Conservation (phyloP, 331 rosid genomes). For the Malus hybrid region DNA sequence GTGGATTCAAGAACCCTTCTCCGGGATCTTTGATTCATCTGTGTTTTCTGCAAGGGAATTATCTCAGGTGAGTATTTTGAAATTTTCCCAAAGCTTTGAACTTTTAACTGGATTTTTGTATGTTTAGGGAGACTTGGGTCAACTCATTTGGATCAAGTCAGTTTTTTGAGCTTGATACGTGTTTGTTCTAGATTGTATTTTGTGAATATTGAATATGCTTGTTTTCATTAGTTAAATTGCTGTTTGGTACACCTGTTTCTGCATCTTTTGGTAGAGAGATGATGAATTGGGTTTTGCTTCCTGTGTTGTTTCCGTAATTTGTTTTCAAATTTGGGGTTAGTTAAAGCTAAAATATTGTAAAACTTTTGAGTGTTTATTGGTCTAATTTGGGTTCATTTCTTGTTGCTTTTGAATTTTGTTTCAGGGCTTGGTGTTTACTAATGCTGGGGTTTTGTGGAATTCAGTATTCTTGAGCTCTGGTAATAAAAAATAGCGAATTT, state of each 20-base stretch:
- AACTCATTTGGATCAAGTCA: conserved; percentile 6
- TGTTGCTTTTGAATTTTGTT: conserved; percentile 13
- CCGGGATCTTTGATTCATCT: conserved; percentile 11
- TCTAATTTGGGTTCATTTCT: background rate
- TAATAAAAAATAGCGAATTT: conserved; percentile 12
- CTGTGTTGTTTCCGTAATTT: conserved; percentile 3
- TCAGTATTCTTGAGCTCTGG: conserved; percentile 13
- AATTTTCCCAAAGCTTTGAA: background rate
- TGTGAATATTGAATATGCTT: background rate
- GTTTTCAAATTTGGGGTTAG: conserved; percentile 26
- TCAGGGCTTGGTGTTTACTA: conserved; percentile 33
- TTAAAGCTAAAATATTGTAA: background rate
- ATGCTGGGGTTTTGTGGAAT: conserved; percentile 16
- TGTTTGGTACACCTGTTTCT: conserved; percentile 4
- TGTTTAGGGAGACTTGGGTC: background rate
- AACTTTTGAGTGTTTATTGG: conserved; percentile 9
- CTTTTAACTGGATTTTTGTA: background rate
- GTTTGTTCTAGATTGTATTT: background rate
- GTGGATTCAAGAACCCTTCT: conserved; percentile 10
- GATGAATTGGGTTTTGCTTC: conserved; percentile 20
- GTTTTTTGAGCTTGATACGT: background rate
- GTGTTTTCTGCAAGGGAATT: background rate
- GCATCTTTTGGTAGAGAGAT: conserved; percentile 7
- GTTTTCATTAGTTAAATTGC: conserved; percentile 1
- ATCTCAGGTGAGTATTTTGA: conserved; percentile 26